These are phyloP conservation scores for Mangifera indica DNA, from an alignment of 345 rosid genomes.

Conservation along the genomic window DNA sequence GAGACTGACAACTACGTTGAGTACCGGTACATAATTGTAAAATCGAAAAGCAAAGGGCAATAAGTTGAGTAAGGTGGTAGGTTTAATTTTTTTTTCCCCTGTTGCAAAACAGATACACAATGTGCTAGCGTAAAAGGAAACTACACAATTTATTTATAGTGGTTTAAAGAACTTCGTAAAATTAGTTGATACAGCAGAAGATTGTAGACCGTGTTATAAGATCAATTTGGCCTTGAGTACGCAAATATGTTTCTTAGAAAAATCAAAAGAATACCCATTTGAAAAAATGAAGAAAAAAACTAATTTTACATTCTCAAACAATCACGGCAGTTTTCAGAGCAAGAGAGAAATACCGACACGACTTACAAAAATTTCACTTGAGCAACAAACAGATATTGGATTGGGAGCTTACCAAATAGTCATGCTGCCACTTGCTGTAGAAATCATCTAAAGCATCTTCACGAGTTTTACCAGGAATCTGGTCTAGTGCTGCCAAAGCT, in stretches of 20 bases:
- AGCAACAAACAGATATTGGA: not conserved
- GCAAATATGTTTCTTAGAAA: no score
- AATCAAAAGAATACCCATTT: no score
- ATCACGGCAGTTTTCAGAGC: not conserved
- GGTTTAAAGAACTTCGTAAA: not conserved
- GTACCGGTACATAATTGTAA: not conserved
- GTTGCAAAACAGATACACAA: not conserved
- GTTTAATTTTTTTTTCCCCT: slow-evolving; percentile 35
- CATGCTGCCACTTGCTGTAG: slow-evolving; percentile 80
- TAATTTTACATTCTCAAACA: not conserved
- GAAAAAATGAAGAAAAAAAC: no score
- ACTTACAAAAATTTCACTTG: not conserved
- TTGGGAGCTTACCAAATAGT: slow-evolving; percentile 63
- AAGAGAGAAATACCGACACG: not conserved
- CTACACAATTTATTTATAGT: not conserved
- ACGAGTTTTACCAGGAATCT: slow-evolving; percentile 71
- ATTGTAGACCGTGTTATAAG: not conserved
- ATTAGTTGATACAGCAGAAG: not conserved
- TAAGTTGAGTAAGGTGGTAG: no score
- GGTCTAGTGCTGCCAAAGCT: slow-evolving; percentile 84
- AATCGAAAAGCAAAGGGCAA: not conserved
- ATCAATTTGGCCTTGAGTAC: not conserved
- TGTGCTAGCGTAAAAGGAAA: slow-evolving; percentile 5
- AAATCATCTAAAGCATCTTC: slow-evolving; percentile 82
- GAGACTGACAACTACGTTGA: not conserved